phyloP scores from a whole-genome alignment of 1,284 basidiomycete species.

The Apiotrichum gracile region DNA sequence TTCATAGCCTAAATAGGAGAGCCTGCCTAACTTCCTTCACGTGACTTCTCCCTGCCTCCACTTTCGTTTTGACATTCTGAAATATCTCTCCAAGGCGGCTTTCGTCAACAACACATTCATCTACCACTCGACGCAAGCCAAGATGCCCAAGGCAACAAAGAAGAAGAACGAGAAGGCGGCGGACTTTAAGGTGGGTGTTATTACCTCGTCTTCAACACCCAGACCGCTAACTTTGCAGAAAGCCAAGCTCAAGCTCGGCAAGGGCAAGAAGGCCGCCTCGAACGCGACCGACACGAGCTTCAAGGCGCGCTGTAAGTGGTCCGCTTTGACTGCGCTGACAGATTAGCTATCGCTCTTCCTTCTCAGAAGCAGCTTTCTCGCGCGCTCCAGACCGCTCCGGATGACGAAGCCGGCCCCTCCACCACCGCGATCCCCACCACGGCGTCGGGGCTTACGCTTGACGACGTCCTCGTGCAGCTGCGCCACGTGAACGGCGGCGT shows the following conservation, averaged over 20 bases:
- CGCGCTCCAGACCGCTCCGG: constrained; percentile 23
- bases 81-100: no score
- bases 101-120: no score
- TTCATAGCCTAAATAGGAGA: no score
- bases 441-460: constrained; percentile 66
- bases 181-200: constrained; percentile 67
- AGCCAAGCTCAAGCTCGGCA: constrained; percentile 93
- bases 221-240: constrained; percentile 55
- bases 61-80: neutral
- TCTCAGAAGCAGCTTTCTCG: constrained; percentile 57
- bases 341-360: constrained; percentile 83
- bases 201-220: neutral
- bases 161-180: constrained; percentile 79
- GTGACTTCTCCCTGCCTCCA: neutral
- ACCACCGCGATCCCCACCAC: constrained; percentile 59
- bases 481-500: constrained; percentile 76
- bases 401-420: constrained; percentile 52
- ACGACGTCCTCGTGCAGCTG: constrained; percentile 69
- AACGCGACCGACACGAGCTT: constrained; percentile 95
- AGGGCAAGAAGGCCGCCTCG: constrained; percentile 72
- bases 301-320: constrained; percentile 71
- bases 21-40: neutral
- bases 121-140: neutral
- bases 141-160: constrained; percentile 78
- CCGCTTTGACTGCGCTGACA: constrained; percentile 12